A percentile compares a stretch with the other conserved stretches of the same genome.
Conservation (phyloP, 768 basidiomycete species). For the Boletus rubropictus region DNA sequence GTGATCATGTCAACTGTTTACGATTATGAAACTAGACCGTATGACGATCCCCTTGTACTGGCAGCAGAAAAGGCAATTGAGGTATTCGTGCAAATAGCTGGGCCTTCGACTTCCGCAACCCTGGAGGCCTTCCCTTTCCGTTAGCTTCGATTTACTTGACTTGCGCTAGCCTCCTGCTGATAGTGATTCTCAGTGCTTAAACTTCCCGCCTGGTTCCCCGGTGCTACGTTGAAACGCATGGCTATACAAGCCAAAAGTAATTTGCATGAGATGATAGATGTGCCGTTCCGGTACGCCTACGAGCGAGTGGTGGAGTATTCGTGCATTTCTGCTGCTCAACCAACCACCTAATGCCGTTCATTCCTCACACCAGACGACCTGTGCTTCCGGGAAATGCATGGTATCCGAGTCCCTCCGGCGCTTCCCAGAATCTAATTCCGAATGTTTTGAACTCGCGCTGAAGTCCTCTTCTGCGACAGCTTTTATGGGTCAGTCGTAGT, state of each 20-base stretch:
- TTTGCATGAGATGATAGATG: conserved; percentile 25
- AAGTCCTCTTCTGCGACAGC: conserved; percentile 31
- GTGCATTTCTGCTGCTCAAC: neutral
- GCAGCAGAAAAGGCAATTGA: conserved; percentile 28
- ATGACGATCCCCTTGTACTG: conserved; percentile 26
- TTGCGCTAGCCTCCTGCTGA: conserved; percentile 9
- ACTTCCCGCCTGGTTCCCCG: conserved; percentile 33
- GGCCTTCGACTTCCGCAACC: conserved; percentile 21
- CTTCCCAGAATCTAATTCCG: conserved; percentile 11
- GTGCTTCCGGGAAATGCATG: conserved; percentile 26
- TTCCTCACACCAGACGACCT: conserved; percentile 10
- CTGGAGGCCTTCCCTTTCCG: conserved; percentile 31
- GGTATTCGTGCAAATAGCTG: conserved; percentile 22
- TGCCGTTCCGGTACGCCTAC: conserved; percentile 27
- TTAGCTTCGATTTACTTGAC: conserved; percentile 16
- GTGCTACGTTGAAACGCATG: conserved; percentile 29
- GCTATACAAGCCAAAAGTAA: conserved; percentile 28
- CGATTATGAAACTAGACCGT: conserved; percentile 27
- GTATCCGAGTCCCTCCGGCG: conserved; percentile 27
- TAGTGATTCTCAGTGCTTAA: conserved; percentile 21
- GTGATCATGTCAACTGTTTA: conserved; percentile 32
- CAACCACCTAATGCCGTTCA: neutral
- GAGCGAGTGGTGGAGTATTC: conserved; percentile 19
- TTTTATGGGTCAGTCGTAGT: conserved; percentile 24
- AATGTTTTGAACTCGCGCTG: conserved; percentile 24